phyloP scores from a whole-genome alignment of 208 protist genomes.

The Leishmania tropica region DNA sequence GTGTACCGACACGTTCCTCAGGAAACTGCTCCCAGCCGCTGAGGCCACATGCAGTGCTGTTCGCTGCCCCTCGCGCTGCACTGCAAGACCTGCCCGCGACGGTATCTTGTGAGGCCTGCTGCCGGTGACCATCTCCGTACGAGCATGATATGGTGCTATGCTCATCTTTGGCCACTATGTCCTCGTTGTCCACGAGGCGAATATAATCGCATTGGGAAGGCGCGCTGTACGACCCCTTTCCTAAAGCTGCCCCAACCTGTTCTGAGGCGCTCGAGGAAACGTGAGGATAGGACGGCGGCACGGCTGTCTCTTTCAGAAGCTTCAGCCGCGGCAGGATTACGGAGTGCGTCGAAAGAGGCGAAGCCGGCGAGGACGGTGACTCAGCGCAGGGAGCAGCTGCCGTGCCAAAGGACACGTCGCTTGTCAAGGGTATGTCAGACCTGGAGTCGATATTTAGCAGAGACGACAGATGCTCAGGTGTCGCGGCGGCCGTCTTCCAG shows the following conservation, averaged over 20 bases:
- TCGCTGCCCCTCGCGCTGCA: neutral
- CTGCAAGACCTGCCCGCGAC: neutral
- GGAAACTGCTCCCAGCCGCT: conserved; percentile 26
- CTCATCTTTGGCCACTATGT: neutral
- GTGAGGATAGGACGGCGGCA: neutral
- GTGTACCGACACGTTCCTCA: conserved; percentile 15
- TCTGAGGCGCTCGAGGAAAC: neutral
- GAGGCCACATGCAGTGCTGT: conserved; percentile 13
- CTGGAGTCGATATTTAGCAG: conserved; percentile 2
- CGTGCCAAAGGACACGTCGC: neutral
- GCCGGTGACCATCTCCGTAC: conserved; percentile 11
- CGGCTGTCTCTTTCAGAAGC: neutral
- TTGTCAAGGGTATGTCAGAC: neutral
- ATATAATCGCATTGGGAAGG: conserved; percentile 28
- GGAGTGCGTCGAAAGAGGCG: neutral
- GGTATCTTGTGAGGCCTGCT: neutral
- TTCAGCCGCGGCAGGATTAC: conserved; percentile 2
- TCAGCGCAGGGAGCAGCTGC: neutral
- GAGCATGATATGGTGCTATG: neutral
- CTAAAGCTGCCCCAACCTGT: neutral
- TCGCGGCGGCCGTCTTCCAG: conserved; percentile 46
- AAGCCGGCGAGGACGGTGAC: neutral
- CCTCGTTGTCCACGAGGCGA: conserved; percentile 33
- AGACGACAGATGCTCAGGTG: conserved; percentile 4
- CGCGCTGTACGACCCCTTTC: neutral